Conservation (phyloP, 805 yeast species). For the Candida bentonensis region DNA sequence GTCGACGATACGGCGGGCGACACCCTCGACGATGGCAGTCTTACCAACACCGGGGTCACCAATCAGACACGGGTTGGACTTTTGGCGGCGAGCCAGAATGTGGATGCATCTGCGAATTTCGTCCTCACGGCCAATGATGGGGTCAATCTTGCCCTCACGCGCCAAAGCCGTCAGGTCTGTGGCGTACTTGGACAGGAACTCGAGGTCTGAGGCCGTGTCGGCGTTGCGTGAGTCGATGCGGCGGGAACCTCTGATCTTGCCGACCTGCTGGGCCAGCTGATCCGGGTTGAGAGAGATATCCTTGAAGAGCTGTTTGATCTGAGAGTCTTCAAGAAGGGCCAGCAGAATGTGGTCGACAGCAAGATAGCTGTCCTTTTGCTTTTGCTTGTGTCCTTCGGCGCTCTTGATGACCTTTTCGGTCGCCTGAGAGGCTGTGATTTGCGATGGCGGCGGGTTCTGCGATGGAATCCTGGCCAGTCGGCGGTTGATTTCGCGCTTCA, state of each 20-base stretch:
- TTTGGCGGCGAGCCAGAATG: slow-evolving; percentile 91
- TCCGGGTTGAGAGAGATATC: slow-evolving; percentile 52
- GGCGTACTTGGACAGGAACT: slow-evolving; percentile 81
- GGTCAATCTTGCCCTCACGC: slow-evolving; percentile 87
- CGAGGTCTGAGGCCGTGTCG: slow-evolving; percentile 73
- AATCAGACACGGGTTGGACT: slow-evolving; percentile 89
- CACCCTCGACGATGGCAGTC: slow-evolving; percentile 96
- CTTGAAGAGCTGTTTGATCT: slow-evolving; percentile 57
- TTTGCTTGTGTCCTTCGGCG: slow-evolving; percentile 64
- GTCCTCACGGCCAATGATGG: slow-evolving; percentile 97
- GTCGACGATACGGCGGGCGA: slow-evolving; percentile 92
- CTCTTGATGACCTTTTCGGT: slow-evolving; percentile 59
- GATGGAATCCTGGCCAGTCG: slow-evolving; percentile 74
- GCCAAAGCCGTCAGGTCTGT: slow-evolving; percentile 90
- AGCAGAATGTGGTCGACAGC: slow-evolving; percentile 90
- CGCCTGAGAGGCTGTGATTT: slow-evolving; percentile 61
- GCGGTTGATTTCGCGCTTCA: slow-evolving; percentile 69
- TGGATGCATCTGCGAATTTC: slow-evolving; percentile 92
- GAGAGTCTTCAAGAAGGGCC: slow-evolving; percentile 68
- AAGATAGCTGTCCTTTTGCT: slow-evolving; percentile 80
- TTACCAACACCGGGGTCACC: slow-evolving; percentile 99
- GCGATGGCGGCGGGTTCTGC: slow-evolving; percentile 80
- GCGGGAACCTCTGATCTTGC: slow-evolving; percentile 75
- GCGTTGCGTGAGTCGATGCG: slow-evolving; percentile 90
- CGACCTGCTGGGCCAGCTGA: slow-evolving; percentile 61